Evolutionary conservation across 106 monocot genomes (phyloP), one percentile per base, ranked within the genome.

Genomic region (Amphibolis antarctica): DNA sequence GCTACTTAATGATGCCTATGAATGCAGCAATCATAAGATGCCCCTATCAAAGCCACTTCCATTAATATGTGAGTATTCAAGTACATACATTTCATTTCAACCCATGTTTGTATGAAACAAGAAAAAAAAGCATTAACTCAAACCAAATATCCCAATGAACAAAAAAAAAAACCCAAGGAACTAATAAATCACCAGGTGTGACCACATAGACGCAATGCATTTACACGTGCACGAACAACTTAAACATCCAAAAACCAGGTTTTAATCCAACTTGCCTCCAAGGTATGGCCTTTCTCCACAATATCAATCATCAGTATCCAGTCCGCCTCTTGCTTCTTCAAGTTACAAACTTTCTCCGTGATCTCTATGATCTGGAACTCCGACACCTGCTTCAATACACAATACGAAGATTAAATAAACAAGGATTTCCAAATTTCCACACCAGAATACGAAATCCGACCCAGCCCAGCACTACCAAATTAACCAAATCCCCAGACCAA

Each of bases 221-320:
- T 7, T 0, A 58, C 18, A 49, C 29, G 23, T 28, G 51, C 6
- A 30, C 29, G n/a, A 65, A 29, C 47, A 50, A 48, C 36, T 4
- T 36, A 36, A 36, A 50, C 15, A 44, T 17, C 11, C 11, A 31
- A 25, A 31, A 55, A 25, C 28, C 18, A 68, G n/a, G 25, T 46
- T 30, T 21, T 24, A 61, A 21, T 24, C 59, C 47, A 23, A 25
- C 19, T 76, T 69, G 82, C 96, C 86, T 96, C 82, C 77, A 96
- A 78, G 52, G 74, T 81, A 51, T 91, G 76, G 36, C 90, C 90
- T 54, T 87, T 91, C 73, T 98, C 90, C 25, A 87, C 87, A 23
- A 98, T 87, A 73, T 98, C 96, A 55, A 98, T 90, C 76, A 73
- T 80, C 27, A 98, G 78, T 26, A 98, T 91, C 96, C 96, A 98